Conservation (phyloP, 192 early-diverging fungal species). For the Piromyces finnis region DNA sequence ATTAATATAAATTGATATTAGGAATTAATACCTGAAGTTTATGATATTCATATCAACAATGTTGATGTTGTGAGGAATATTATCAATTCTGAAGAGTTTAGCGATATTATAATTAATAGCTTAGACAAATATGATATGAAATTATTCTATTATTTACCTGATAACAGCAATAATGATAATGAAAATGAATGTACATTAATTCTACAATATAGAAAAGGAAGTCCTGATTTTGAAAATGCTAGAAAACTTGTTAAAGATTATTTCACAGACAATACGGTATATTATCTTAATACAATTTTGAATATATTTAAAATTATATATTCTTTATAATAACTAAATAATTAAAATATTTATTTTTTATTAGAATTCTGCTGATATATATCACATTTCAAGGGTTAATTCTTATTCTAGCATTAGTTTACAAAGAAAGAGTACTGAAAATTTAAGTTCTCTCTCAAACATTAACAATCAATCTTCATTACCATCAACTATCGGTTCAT, state of each 20-base stretch:
- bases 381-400: background rate
- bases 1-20: too few species aligned
- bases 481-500: background rate
- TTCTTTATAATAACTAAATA: too few species aligned
- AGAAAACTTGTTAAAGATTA: background rate
- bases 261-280: background rate
- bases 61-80: background rate
- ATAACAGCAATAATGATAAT: background rate
- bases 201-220: background rate
- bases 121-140: background rate
- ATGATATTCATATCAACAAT: background rate
- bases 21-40: background rate
- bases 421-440: background rate
- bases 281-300: too few species aligned
- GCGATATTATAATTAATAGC: background rate
- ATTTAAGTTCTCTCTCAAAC: background rate
- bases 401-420: background rate
- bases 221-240: background rate
- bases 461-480: background rate
- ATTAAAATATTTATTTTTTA: too few species aligned
- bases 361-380: background rate
- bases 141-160: background rate
- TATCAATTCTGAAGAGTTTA: background rate
- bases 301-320: too few species aligned
- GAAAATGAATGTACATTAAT: background rate